A percentile compares a stretch with the other conserved stretches of the same genome.
phyloP scores from a whole-genome alignment of 139 green algal genomes.

The Nannochloris sp. region DNA sequence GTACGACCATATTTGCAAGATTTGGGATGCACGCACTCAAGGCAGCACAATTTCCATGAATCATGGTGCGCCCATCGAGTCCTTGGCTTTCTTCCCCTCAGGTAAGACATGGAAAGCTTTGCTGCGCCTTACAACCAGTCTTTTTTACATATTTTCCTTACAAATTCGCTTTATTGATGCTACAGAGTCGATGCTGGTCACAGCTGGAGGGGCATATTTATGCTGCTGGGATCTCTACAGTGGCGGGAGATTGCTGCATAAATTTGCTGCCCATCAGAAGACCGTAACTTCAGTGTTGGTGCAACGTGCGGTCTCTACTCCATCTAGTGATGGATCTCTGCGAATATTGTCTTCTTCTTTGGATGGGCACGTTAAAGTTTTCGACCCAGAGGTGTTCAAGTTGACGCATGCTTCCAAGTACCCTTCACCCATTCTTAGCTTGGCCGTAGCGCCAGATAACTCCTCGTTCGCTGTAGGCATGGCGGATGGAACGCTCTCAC shows the following conservation, averaged over 20 bases:
- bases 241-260: conserved; percentile 64
- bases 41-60: conserved; percentile 42
- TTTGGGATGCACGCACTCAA: conserved; percentile 74
- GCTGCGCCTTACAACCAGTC: neutral
- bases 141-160: neutral
- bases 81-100: conserved; percentile 66
- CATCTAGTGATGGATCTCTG: conserved; percentile 41
- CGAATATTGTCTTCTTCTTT: conserved; percentile 83
- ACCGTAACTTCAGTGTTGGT: conserved; percentile 78
- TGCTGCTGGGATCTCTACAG: conserved; percentile 77
- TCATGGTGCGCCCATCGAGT: conserved; percentile 77
- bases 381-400: conserved; percentile 74
- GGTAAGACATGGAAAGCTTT: too few relatives aligned
- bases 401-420: conserved; percentile 72
- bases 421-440: conserved; percentile 59
- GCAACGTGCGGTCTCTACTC: conserved; percentile 31
- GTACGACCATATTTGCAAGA: conserved; percentile 78
- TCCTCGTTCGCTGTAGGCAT: conserved; percentile 79
- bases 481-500: conserved; percentile 68
- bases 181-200: conserved; percentile 60
- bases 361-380: conserved; percentile 92
- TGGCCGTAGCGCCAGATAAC: conserved; percentile 65
- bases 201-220: conserved; percentile 65
- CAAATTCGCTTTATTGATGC: neutral
- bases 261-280: conserved; percentile 87